Evolutionary conservation across 2,329 filamentous ascomycete species (phyloP).

Genomic region (Pseudocercospora fijiensis): DNA sequence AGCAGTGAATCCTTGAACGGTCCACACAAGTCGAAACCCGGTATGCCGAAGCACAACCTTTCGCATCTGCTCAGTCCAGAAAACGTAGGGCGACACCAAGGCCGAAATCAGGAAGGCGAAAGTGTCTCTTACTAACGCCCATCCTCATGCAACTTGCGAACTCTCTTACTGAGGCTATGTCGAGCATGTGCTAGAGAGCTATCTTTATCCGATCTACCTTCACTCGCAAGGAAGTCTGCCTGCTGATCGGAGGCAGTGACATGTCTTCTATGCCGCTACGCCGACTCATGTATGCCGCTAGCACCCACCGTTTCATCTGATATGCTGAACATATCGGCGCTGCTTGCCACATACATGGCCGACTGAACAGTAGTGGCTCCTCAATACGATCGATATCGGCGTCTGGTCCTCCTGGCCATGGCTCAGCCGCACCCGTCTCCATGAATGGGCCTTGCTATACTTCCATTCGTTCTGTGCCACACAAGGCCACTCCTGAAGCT

Average conservation of each 20-base stretch:
- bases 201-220: conserved; percentile 2
- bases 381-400: neutral
- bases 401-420: neutral
- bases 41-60: neutral
- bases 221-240: neutral
- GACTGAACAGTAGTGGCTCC: neutral
- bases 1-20: neutral
- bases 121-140: neutral
- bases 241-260: conserved; percentile 6
- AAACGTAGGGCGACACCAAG: neutral
- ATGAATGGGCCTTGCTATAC: neutral
- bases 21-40: neutral
- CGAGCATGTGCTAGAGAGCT: neutral
- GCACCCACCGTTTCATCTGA: neutral
- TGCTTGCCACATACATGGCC: neutral
- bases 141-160: neutral
- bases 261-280: neutral
- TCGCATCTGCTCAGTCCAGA: neutral
- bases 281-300: neutral
- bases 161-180: neutral
- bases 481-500: neutral
- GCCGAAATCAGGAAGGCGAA: neutral
- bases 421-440: neutral
- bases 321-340: neutral
- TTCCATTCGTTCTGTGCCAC: neutral